Percentiles rank a stretch among this genome's conserved stretches.
phyloP scores from a whole-genome alignment of 2,329 filamentous ascomycete genomes.

The Achaetomium macrosporum region DNA sequence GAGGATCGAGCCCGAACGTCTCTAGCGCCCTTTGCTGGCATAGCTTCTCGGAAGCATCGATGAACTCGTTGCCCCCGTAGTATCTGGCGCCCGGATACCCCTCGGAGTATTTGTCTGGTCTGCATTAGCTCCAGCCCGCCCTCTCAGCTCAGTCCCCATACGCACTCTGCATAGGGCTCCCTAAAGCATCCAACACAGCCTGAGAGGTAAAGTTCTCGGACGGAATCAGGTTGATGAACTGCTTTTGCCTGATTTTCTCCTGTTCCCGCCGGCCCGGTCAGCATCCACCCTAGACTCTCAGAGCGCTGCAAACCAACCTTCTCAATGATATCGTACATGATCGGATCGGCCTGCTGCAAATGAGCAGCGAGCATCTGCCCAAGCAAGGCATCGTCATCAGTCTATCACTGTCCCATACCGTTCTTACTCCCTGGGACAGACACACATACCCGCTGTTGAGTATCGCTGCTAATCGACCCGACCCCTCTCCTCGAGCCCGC shows the following conservation, averaged over 20 bases:
- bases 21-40: slow-evolving; percentile 88
- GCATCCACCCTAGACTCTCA: background rate
- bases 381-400: slow-evolving; percentile 15
- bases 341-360: slow-evolving; percentile 78
- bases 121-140: slow-evolving; percentile 24
- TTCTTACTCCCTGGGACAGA: background rate
- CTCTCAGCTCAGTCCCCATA: slow-evolving; percentile 14
- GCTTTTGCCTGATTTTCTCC: slow-evolving; percentile 95
- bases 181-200: slow-evolving; percentile 83
- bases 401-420: background rate
- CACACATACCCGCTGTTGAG: slow-evolving; percentile 57
- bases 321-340: slow-evolving; percentile 83
- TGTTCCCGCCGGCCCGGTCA: slow-evolving; percentile 33
- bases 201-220: slow-evolving; percentile 96
- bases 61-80: slow-evolving; percentile 95
- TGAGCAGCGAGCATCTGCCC: slow-evolving; percentile 69
- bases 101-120: slow-evolving; percentile 90
- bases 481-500: slow-evolving; percentile 33
- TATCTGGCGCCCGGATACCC: slow-evolving; percentile 95
- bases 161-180: slow-evolving; percentile 91
- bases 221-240: slow-evolving; percentile 96
- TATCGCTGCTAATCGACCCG: slow-evolving; percentile 46
- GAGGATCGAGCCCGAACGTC: slow-evolving; percentile 74
- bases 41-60: slow-evolving; percentile 80
- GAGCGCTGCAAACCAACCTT: slow-evolving; percentile 52